A percentile compares a stretch with the other conserved stretches of the same genome.
Evolutionary conservation across 2,329 filamentous ascomycete genomes (phyloP).

Genomic region (Graphilbum ipis-grandicollis): DNA sequence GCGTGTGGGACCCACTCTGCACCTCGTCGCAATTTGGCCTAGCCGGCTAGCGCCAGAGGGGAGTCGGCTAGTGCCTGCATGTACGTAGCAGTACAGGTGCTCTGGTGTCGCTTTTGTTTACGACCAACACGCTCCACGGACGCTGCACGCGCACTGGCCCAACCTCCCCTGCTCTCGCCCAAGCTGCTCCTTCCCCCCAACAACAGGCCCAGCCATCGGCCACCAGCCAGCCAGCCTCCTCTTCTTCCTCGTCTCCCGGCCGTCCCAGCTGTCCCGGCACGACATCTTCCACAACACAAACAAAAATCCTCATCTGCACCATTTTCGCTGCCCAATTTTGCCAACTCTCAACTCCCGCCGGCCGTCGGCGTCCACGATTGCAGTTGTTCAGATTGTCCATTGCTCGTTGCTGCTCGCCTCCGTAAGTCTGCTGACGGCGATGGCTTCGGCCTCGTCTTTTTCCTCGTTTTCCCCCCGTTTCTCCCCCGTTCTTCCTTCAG

Average conservation of each 20-base stretch:
- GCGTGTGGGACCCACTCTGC: too few relatives aligned
- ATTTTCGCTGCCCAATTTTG: not conserved
- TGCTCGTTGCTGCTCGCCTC: not conserved
- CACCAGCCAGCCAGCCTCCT: conserved; percentile 1
- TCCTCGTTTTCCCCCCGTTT: not conserved
- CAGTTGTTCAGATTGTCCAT: not conserved
- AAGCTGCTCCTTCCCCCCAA: not conserved
- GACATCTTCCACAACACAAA: not conserved
- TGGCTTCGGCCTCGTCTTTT: not conserved
- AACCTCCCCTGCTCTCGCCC: not conserved
- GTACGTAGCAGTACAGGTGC: too few relatives aligned
- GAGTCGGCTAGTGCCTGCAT: too few relatives aligned
- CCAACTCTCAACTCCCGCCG: not conserved
- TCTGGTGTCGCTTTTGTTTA: too few relatives aligned
- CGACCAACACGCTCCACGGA: too few relatives aligned
- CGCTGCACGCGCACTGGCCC: too few relatives aligned
- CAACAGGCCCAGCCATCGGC: not conserved
- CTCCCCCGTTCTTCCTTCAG: not conserved
- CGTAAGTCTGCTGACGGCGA: too few relatives aligned
- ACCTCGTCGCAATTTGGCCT: too few relatives aligned
- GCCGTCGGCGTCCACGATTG: not conserved
- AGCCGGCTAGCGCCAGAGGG: too few relatives aligned
- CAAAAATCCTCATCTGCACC: not conserved
- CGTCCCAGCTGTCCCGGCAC: conserved; percentile 6
- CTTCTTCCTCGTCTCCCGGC: conserved; percentile 7